Percentiles rank a stretch among this genome's conserved stretches.
Evolutionary conservation across 352 stramenopile species (phyloP).

Genomic region (Poterioochromonas sp.): DNA sequence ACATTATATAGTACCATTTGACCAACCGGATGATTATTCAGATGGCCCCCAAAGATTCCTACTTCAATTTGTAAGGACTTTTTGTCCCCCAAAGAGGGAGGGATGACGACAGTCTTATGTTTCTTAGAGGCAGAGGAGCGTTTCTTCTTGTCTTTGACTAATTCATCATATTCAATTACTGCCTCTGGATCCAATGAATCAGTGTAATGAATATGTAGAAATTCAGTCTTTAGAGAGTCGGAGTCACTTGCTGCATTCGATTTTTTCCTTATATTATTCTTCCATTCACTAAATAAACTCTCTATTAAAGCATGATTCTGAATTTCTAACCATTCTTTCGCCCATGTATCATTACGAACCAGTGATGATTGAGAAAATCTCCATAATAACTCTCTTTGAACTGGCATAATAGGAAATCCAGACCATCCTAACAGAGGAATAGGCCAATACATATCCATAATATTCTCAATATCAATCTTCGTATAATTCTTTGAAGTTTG

Average conservation of each 20-base stretch:
- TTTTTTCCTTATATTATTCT: neutral
- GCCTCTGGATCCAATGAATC: neutral
- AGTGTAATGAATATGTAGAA: too few relatives aligned
- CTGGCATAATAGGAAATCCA: neutral
- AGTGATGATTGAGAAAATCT: neutral
- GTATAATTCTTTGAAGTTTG: neutral
- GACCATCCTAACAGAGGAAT: neutral
- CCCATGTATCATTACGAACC: neutral
- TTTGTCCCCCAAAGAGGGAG: neutral
- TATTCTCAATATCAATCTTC: conserved; percentile 1
- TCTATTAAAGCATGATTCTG: neutral
- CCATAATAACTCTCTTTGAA: conserved; percentile 13
- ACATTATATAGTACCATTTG: neutral
- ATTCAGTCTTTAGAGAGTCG: too few relatives aligned
- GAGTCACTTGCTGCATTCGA: neutral
- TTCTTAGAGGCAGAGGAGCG: too few relatives aligned
- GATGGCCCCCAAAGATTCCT: conserved; percentile 29
- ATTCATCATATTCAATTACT: neutral
- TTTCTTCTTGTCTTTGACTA: neutral
- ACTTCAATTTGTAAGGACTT: neutral
- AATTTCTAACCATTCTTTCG: neutral
- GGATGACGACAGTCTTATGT: neutral
- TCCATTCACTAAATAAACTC: neutral
- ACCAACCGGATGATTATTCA: conserved; percentile 28
- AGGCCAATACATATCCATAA: conserved; percentile 19